These are phyloP conservation scores for Coniferiporia sulphurascens DNA, from an alignment of 1,284 basidiomycete genomes.

Conservation along the genomic window DNA sequence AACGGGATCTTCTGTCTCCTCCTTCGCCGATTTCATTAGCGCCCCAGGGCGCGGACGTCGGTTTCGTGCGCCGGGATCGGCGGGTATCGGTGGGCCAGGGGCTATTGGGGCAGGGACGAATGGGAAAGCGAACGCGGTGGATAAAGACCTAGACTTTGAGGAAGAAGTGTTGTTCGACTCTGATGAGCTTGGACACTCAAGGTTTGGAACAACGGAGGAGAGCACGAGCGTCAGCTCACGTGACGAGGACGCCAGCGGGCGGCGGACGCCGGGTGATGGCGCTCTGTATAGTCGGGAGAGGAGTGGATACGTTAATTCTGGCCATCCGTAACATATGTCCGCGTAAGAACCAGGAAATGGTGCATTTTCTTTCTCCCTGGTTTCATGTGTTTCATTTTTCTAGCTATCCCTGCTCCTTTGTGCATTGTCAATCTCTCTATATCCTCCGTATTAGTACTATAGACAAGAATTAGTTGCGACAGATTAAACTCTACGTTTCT, in stretches of 20 bases:
- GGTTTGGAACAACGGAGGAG: slow-evolving; percentile 20
- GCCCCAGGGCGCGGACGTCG: slow-evolving; percentile 33
- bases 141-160: slow-evolving; percentile 17
- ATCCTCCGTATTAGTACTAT: neutral
- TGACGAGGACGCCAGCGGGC: slow-evolving; percentile 17
- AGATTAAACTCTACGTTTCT: neutral
- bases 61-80: slow-evolving; percentile 2
- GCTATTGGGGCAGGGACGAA: neutral
- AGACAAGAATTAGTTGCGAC: neutral
- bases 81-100: neutral
- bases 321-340: neutral
- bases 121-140: slow-evolving; percentile 5
- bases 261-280: slow-evolving; percentile 7
- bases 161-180: slow-evolving; percentile 22
- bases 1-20: slow-evolving; percentile 33
- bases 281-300: slow-evolving; percentile 8
- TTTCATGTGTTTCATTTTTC: neutral
- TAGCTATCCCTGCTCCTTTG: neutral
- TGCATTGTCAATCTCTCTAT: neutral
- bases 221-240: slow-evolving; percentile 21
- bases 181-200: slow-evolving; percentile 18
- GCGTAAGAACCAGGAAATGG: neutral
- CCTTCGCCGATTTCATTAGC: slow-evolving; percentile 56
- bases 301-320: slow-evolving; percentile 9
- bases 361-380: neutral